Conservation (phyloP, 2,329 filamentous ascomycete species). For the Colletotrichum noveboracense region DNA sequence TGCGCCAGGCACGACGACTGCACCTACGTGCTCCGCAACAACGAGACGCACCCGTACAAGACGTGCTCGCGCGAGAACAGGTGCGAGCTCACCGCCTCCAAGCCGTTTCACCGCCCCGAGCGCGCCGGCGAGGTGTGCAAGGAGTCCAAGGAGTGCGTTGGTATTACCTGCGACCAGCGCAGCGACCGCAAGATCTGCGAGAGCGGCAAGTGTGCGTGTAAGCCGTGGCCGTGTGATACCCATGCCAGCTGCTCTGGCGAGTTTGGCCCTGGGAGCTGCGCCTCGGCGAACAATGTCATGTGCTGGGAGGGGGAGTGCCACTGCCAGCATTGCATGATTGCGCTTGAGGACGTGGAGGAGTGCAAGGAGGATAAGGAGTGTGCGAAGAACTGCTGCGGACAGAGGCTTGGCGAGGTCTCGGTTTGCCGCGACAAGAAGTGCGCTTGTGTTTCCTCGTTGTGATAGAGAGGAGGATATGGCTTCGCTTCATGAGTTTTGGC, state of each 20-base stretch:
- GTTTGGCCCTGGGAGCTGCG: background rate
- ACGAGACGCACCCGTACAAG: background rate
- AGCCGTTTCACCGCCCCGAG: background rate
- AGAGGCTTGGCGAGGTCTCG: background rate
- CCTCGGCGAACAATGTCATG: background rate
- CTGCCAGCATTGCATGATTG: background rate
- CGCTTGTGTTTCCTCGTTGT: background rate
- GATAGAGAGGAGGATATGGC: background rate
- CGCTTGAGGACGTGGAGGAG: background rate
- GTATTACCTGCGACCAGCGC: background rate
- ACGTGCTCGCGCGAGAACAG: background rate
- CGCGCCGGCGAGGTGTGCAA: background rate
- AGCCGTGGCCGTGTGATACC: background rate
- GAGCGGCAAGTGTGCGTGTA: background rate
- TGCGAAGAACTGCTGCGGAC: background rate
- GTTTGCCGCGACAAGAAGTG: background rate
- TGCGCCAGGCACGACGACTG: background rate
- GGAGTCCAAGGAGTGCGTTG: background rate
- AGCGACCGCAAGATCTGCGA: background rate
- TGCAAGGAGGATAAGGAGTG: background rate
- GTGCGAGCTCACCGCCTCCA: background rate
- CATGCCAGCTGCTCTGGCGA: background rate
- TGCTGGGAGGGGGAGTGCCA: background rate
- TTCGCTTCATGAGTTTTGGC: background rate
- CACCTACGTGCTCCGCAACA: background rate